Conservation (phyloP, 73 alveolate species). For the Uronychia binucleata region DNA sequence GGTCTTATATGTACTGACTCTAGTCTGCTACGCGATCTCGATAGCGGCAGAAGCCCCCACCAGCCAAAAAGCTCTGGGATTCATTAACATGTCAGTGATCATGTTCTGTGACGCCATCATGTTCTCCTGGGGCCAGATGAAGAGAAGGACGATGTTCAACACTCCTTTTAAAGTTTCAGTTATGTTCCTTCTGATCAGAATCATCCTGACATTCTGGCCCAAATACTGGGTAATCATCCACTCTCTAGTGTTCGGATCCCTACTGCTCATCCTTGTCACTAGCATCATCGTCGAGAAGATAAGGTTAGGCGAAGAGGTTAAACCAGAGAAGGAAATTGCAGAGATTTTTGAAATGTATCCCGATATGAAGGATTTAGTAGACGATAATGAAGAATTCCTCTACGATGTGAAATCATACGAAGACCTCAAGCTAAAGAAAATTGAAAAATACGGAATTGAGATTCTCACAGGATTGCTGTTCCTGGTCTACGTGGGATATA, state of each 20-base stretch:
- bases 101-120: conserved; percentile 5
- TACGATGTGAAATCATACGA: background rate
- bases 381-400: background rate
- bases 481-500: background rate
- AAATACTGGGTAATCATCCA: conserved; percentile 39
- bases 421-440: background rate
- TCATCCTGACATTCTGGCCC: background rate
- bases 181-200: conserved; percentile 12
- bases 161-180: conserved; percentile 16
- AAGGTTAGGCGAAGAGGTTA: background rate
- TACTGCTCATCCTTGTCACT: conserved; percentile 5
- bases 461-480: background rate
- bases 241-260: conserved; percentile 4
- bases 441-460: background rate
- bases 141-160: background rate
- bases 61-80: conserved; percentile 4
- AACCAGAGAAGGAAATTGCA: background rate
- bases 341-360: background rate
- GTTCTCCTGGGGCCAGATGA: conserved; percentile 14
- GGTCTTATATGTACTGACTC: background rate
- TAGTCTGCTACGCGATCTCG: conserved; percentile 2
- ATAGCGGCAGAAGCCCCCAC: background rate
- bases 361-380: background rate
- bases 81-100: conserved; percentile 17
- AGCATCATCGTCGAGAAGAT: background rate